phyloP scores from a whole-genome alignment of 2,329 filamentous ascomycete genomes.

The Xylaria sp. region DNA sequence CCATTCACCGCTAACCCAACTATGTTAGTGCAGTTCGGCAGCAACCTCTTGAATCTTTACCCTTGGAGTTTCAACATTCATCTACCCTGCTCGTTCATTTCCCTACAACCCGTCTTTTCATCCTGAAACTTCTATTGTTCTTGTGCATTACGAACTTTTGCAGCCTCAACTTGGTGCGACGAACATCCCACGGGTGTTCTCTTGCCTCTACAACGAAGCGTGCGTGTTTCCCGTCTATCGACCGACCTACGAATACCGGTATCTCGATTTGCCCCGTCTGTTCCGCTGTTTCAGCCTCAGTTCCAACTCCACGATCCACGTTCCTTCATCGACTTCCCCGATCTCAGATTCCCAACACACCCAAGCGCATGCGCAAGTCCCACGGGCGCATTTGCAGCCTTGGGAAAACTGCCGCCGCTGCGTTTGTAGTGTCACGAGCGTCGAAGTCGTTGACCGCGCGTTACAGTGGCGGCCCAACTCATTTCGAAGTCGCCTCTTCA shows the following conservation, averaged over 20 bases:
- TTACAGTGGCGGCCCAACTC: constrained; percentile 16
- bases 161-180: neutral
- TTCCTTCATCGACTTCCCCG: neutral
- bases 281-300: neutral
- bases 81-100: constrained; percentile 28
- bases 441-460: neutral
- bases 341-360: neutral
- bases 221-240: neutral
- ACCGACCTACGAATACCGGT: neutral
- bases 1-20: neutral
- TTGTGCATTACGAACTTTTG: neutral
- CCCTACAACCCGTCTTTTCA: constrained; percentile 12
- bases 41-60: neutral
- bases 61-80: constrained; percentile 3
- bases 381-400: neutral
- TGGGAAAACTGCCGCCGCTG: neutral
- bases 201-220: neutral
- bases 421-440: neutral
- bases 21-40: constrained; percentile 6
- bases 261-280: neutral
- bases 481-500: neutral
- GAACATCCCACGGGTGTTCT: neutral
- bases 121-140: constrained; percentile 14
- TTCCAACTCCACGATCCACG: constrained; percentile 6
- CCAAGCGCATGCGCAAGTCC: constrained; percentile 1